A percentile compares a stretch with the other conserved stretches of the same genome.
Evolutionary conservation across 2,329 filamentous ascomycete species (phyloP).

Genomic region (Colletotrichum kahawae): DNA sequence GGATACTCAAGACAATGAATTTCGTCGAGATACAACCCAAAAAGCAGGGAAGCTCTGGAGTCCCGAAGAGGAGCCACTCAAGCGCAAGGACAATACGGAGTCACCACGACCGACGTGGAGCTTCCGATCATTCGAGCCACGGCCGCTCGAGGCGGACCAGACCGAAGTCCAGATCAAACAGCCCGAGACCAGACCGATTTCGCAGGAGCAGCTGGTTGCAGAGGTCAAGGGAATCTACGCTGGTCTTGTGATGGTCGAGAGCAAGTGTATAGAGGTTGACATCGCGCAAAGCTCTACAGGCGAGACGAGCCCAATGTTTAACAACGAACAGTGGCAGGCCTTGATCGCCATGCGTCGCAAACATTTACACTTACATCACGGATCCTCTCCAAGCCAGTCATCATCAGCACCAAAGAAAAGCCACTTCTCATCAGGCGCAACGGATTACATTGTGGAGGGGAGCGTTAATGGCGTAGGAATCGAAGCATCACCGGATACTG

Average conservation of each 20-base stretch:
- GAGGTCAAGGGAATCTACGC: constrained; percentile 87
- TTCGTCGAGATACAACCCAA: too few relatives aligned
- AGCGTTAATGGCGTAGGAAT: background rate
- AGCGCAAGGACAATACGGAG: background rate
- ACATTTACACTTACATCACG: background rate
- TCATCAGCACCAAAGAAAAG: background rate
- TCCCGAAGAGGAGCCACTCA: too few relatives aligned
- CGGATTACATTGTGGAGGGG: background rate
- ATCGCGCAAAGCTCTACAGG: constrained; percentile 57
- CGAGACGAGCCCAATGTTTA: background rate
- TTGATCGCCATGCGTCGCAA: background rate
- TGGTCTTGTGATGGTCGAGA: constrained; percentile 84
- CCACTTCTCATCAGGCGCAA: background rate
- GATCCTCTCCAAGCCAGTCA: background rate
- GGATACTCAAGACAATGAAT: too few relatives aligned
- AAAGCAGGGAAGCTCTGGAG: too few relatives aligned
- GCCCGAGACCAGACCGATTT: constrained; percentile 71
- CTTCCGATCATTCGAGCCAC: background rate
- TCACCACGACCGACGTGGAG: too few relatives aligned
- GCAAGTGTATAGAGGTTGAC: constrained; percentile 85
- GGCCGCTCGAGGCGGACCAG: background rate
- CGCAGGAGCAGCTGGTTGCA: constrained; percentile 77
- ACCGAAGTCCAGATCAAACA: constrained; percentile 39
- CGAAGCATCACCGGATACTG: background rate
- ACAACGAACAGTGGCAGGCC: background rate